Base-by-base conservation (phyloP, 768 basidiomycete genomes). In the Lentinula sp. region DNA sequence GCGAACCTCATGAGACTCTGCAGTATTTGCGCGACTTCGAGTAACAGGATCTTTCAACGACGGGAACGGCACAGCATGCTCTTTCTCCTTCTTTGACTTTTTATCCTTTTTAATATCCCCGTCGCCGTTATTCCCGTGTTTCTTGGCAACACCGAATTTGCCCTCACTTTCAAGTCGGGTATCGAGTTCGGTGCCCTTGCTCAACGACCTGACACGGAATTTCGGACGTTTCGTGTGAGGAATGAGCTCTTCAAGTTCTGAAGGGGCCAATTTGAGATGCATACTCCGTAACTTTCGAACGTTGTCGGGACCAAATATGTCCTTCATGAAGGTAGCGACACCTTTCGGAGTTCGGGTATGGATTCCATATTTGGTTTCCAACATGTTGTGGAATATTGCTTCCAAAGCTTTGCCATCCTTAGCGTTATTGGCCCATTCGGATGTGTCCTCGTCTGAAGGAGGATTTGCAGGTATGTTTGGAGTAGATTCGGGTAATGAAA, bases 261-360 rank as follows among this genome's bases (percentile, higher is more conserved):
- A 70, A 33, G 87, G 85, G 13, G 86, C 85, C 10, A 90, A 70
- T 58, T 82, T 82, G 18, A 90, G 70, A 59, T 85, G 79, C 65
- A 81, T 79, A 39, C 76, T 80, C 50, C 75, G 73, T 49, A 77
- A 66, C 68, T 82, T 80, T 59, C 69, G 67, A 23, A 76, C 74
- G 23, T 78, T 73, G 5, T 76, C 74, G 9, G 74, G 68, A 10
- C 85, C 85, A 69, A 90, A 91, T 2, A 81, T 73, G 13, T 72
- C 66, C 59, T 76, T 70, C 50, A 89, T 65, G 53, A 77, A 58
- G 10, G 76, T 72, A 10, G 74, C 62, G n/a, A 88, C 62, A 66
- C 83, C 79, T 48, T 80, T 73, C 39, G 80, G 73, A 3, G 86
- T 85, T 0, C 76, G 78, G 0, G 80, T 77, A 61, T 84, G 75